Conservation (phyloP, 768 basidiomycete genomes). For the Mrakia hoshinonis region DNA sequence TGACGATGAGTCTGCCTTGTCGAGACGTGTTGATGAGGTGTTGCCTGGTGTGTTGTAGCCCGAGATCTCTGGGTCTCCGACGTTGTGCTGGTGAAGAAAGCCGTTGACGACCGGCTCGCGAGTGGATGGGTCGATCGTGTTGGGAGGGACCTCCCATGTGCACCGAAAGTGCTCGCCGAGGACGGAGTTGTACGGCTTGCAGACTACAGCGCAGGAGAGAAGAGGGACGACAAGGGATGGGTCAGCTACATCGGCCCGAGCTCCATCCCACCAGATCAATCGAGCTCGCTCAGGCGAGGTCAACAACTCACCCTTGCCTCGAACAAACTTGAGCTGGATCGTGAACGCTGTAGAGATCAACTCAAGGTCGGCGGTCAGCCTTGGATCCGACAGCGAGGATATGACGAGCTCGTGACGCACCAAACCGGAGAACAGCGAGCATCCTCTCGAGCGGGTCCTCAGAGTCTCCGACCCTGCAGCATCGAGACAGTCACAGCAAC, state of each 20-base stretch:
- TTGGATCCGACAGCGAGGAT: no score
- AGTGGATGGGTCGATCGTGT: slow-evolving; percentile 38
- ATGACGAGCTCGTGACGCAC: no score
- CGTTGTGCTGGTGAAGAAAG: slow-evolving; percentile 39
- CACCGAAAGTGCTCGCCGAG: slow-evolving; percentile 44
- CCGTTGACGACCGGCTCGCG: slow-evolving; percentile 39
- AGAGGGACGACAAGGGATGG: neutral
- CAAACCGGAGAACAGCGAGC: slow-evolving; percentile 78
- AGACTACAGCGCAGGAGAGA: slow-evolving; percentile 44
- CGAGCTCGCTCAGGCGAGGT: neutral
- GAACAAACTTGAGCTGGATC: slow-evolving; percentile 84
- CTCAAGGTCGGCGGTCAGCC: no score
- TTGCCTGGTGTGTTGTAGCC: slow-evolving; percentile 23
- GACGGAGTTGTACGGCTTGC: slow-evolving; percentile 60
- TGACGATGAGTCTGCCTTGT: neutral
- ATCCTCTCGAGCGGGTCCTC: slow-evolving; percentile 88
- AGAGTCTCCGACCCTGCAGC: slow-evolving; percentile 74
- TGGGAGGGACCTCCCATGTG: slow-evolving; percentile 40
- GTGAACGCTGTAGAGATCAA: slow-evolving; percentile 53
- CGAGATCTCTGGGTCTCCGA: slow-evolving; percentile 34
- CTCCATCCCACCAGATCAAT: neutral
- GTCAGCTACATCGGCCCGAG: neutral
- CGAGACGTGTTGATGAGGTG: neutral
- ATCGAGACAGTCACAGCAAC: neutral
- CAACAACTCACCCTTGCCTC: neutral